Evolutionary conservation across 805 yeast genomes (phyloP).

Genomic region (Kazachstania bromeliacearum): DNA sequence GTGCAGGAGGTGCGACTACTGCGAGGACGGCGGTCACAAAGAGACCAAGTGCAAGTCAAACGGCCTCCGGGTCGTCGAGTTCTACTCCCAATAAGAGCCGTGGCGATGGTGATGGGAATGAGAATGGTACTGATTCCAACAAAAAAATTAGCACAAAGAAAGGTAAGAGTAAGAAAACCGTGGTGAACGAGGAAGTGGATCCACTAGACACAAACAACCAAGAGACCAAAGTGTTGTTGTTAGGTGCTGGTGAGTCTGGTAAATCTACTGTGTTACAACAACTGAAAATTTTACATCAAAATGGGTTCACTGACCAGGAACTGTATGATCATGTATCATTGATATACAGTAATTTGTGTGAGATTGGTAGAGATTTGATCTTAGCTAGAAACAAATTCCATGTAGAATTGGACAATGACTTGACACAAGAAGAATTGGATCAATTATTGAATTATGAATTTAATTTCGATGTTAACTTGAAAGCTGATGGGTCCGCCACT

Average conservation of each 20-base stretch:
- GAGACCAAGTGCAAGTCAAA: background rate
- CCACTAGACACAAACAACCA: conserved; percentile 5
- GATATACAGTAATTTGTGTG: conserved; percentile 67
- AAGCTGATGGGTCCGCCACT: background rate
- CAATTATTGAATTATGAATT: conserved; percentile 7
- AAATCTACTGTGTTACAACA: conserved; percentile 34
- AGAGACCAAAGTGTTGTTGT: conserved; percentile 51
- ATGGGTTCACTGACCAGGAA: conserved; percentile 42
- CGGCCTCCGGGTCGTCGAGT: background rate
- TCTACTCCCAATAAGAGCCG: background rate
- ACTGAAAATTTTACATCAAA: conserved; percentile 28
- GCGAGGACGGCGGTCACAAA: background rate
- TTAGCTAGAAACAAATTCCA: conserved; percentile 51
- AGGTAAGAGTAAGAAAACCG: background rate
- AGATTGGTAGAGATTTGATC: conserved; percentile 62
- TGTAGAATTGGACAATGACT: conserved; percentile 17
- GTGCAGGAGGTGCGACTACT: background rate
- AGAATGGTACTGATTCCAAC: background rate
- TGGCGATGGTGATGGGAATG: background rate
- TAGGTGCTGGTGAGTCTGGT: conserved; percentile 66
- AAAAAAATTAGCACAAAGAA: background rate
- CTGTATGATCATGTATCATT: conserved; percentile 65
- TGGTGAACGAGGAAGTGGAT: background rate
- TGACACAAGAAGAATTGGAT: conserved; percentile 9
- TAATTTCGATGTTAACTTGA: conserved; percentile 1